Percentiles rank a stretch among this genome's conserved stretches.
Conservation (phyloP, 495 filamentous ascomycete genomes). For the Hypoxylon subgilvum region DNA sequence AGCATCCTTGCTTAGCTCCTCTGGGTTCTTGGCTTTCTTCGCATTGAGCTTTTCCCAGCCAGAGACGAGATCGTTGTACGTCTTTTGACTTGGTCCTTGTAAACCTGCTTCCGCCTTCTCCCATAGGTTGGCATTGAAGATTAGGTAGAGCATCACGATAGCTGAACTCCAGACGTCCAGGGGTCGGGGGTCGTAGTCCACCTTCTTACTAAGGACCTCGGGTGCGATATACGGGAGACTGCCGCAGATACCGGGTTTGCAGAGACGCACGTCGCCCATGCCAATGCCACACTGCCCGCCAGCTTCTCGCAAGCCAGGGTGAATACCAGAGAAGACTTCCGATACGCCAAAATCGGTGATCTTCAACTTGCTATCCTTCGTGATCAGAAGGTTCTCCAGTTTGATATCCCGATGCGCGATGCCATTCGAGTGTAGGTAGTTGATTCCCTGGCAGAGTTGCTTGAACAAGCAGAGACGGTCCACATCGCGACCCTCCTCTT, state of each 20-base stretch:
- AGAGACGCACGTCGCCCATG: conserved; percentile 69
- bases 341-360: conserved; percentile 83
- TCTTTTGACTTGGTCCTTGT: conserved; percentile 35
- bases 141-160: conserved; percentile 72
- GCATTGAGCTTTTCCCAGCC: conserved; percentile 67
- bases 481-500: conserved; percentile 62
- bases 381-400: conserved; percentile 76
- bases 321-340: conserved; percentile 75
- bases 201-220: conserved; percentile 70
- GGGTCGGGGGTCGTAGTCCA: conserved; percentile 73
- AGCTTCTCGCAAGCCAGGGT: conserved; percentile 69
- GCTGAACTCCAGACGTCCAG: conserved; percentile 82
- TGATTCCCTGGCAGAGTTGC: conserved; percentile 72
- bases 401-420: conserved; percentile 86
- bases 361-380: conserved; percentile 71
- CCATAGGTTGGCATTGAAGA: conserved; percentile 70
- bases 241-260: conserved; percentile 74
- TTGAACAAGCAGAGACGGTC: conserved; percentile 82
- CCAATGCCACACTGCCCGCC: conserved; percentile 68
- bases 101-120: conserved; percentile 57
- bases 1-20: conserved; percentile 50
- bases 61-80: conserved; percentile 64
- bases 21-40: conserved; percentile 53
- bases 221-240: conserved; percentile 79
- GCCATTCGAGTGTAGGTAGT: conserved; percentile 72